phyloP scores from a whole-genome alignment of 257 asterid species.

The Solanum habrochaites region DNA sequence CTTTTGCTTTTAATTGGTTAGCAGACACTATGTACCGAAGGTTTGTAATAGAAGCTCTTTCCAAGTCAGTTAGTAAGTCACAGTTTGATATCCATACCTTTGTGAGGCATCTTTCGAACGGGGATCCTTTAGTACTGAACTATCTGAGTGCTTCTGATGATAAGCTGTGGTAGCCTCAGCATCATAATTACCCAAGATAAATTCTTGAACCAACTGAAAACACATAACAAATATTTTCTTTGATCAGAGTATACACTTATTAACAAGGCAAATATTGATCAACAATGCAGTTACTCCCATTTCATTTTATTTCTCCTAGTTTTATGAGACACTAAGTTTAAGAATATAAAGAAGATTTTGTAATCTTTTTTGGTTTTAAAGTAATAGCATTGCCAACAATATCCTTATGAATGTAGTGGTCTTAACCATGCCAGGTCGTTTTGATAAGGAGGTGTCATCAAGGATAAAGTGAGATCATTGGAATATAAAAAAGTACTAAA shows the following conservation, averaged over 20 bases:
- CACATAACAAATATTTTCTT: background rate
- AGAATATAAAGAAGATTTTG: background rate
- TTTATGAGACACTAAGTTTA: background rate
- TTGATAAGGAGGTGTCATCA: background rate
- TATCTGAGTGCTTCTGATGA: slow-evolving; percentile 69
- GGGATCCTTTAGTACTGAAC: slow-evolving; percentile 82
- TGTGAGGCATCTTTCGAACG: slow-evolving; percentile 99
- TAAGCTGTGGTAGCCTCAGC: slow-evolving; percentile 70
- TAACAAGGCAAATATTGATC: background rate
- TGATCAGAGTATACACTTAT: background rate
- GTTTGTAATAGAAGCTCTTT: background rate
- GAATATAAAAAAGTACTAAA: background rate
- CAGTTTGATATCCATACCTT: slow-evolving; percentile 38
- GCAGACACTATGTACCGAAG: background rate
- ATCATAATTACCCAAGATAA: slow-evolving; percentile 75
- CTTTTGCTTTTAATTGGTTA: background rate
- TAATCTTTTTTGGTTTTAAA: background rate
- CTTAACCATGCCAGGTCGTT: background rate
- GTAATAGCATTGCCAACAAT: background rate
- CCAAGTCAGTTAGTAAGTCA: background rate
- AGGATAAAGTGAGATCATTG: background rate
- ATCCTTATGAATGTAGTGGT: background rate
- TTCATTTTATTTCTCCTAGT: background rate
- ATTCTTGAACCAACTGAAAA: slow-evolving; percentile 77
- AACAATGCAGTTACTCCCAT: background rate